A percentile compares a stretch with the other conserved stretches of the same genome.
Evolutionary conservation across 805 yeast genomes (phyloP).

Genomic region (Kazachstania taianensis): DNA sequence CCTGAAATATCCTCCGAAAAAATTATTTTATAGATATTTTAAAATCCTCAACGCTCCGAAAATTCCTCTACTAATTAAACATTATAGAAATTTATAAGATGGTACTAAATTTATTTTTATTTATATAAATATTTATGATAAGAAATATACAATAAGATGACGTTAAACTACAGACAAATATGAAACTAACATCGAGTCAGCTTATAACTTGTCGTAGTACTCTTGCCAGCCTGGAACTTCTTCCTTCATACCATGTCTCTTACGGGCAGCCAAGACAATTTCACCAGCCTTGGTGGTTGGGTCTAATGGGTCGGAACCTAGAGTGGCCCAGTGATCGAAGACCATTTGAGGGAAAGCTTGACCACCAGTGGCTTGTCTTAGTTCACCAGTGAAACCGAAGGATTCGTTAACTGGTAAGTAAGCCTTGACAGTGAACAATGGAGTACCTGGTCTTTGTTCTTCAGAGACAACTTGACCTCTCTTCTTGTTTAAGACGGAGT

Average conservation of each 20-base stretch:
- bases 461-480: conserved; percentile 99
- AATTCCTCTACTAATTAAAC: no score
- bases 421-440: conserved; percentile 99
- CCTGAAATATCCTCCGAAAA: no score
- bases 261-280: conserved; percentile 63
- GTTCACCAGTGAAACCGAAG: conserved; percentile 99
- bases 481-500: conserved; percentile 97
- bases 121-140: conserved; percentile 2
- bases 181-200: conserved; percentile 6
- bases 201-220: conserved; percentile 86
- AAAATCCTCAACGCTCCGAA: no score
- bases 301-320: conserved; percentile 89
- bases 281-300: conserved; percentile 62
- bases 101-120: neutral
- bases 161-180: conserved; percentile 10
- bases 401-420: conserved; percentile 99
- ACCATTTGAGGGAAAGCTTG: conserved; percentile 99
- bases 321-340: conserved; percentile 95
- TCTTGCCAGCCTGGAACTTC: conserved; percentile 98
- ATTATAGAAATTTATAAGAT: neutral
- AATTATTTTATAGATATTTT: no score
- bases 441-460: conserved; percentile 99
- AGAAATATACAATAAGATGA: neutral
- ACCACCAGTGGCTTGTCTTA: conserved; percentile 99
- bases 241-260: conserved; percentile 95